phyloP scores from a whole-genome alignment of 352 stramenopile genomes.

The Phytophthora capsici region DNA sequence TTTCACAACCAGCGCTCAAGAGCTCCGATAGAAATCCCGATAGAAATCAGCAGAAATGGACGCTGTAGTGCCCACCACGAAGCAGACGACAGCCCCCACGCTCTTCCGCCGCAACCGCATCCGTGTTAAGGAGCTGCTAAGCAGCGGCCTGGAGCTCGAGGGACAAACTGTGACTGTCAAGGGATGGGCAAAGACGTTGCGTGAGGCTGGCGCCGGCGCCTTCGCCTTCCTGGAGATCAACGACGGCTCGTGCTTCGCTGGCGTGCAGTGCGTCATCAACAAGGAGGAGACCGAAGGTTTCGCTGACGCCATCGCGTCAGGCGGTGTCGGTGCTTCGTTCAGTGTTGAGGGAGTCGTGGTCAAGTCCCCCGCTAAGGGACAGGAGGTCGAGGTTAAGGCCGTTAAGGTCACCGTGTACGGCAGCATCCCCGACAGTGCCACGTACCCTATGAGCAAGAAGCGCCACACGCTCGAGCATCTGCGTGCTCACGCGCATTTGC shows the following conservation, averaged over 20 bases:
- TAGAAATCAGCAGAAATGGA: slow-evolving; percentile 35
- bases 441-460: slow-evolving; percentile 95
- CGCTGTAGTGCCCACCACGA: slow-evolving; percentile 53
- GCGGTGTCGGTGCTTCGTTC: slow-evolving; percentile 88
- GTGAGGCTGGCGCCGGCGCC: slow-evolving; percentile 87
- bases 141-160: slow-evolving; percentile 62
- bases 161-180: slow-evolving; percentile 92
- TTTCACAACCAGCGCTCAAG: slow-evolving; percentile 24
- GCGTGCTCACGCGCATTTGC: slow-evolving; percentile 92
- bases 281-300: slow-evolving; percentile 83
- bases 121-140: slow-evolving; percentile 85
- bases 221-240: slow-evolving; percentile 96
- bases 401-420: slow-evolving; percentile 87
- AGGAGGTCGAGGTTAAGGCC: slow-evolving; percentile 94
- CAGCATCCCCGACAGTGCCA: slow-evolving; percentile 79
- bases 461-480: slow-evolving; percentile 94
- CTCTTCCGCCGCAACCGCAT: slow-evolving; percentile 86
- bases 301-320: slow-evolving; percentile 72
- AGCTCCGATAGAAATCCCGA: slow-evolving; percentile 14
- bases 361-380: slow-evolving; percentile 88
- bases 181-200: slow-evolving; percentile 94
- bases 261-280: slow-evolving; percentile 90
- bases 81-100: slow-evolving; percentile 53
- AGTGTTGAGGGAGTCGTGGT: slow-evolving; percentile 87
- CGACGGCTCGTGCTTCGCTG: slow-evolving; percentile 92